These are phyloP conservation scores for Trichoderma asperelloides DNA, from an alignment of 495 filamentous ascomycete genomes.

Conservation along the genomic window DNA sequence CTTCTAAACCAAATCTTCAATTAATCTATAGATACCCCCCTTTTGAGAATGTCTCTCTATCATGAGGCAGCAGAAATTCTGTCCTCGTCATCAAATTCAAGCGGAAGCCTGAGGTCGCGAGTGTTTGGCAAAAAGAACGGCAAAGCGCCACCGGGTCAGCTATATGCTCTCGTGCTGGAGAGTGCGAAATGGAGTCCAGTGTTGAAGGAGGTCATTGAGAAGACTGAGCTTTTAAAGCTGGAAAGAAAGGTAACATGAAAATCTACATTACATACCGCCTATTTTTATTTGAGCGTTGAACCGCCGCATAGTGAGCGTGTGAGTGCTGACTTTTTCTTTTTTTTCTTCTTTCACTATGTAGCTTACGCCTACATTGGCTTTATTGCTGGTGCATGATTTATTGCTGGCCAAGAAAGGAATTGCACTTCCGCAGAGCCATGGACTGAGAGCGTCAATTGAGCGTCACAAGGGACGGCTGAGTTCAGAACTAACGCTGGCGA, in stretches of 20 bases:
- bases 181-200: slow-evolving; percentile 83
- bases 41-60: slow-evolving; percentile 75
- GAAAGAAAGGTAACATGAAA: slow-evolving; percentile 67
- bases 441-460: slow-evolving; percentile 62
- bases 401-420: slow-evolving; percentile 74
- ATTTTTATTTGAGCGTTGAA: neutral
- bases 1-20: neutral
- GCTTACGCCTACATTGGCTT: slow-evolving; percentile 70
- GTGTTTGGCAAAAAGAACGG: slow-evolving; percentile 62
- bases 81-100: slow-evolving; percentile 45
- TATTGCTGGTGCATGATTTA: slow-evolving; percentile 81
- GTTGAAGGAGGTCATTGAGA: slow-evolving; percentile 77
- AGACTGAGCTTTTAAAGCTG: slow-evolving; percentile 53
- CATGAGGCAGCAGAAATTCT: slow-evolving; percentile 77
- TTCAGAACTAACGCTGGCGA: slow-evolving; percentile 72
- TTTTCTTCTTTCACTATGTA: slow-evolving; percentile 25
- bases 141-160: slow-evolving; percentile 67
- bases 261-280: neutral
- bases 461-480: slow-evolving; percentile 71
- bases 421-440: slow-evolving; percentile 64
- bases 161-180: slow-evolving; percentile 80
- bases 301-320: neutral
- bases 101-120: slow-evolving; percentile 73
- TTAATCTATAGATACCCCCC: neutral
- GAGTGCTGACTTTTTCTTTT: neutral